Evolutionary conservation across 2,329 filamentous ascomycete species (phyloP).

Genomic region (Dothistroma septosporum): DNA sequence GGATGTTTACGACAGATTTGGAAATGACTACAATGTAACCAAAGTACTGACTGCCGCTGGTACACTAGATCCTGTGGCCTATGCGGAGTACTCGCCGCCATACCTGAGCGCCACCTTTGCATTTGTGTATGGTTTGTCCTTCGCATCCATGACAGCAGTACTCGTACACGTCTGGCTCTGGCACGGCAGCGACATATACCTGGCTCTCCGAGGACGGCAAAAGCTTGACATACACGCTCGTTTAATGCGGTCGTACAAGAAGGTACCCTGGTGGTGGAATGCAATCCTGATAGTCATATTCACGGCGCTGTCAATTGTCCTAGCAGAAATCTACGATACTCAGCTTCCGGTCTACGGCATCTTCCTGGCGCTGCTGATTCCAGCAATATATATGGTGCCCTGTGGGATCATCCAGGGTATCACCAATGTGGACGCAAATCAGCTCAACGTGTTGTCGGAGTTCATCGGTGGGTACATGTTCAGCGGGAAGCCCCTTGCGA

Average conservation of each 20-base stretch:
- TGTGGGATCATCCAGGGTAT: conserved; percentile 92
- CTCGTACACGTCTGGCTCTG: conserved; percentile 36
- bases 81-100: conserved; percentile 42
- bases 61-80: conserved; percentile 25
- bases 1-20: conserved; percentile 80
- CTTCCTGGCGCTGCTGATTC: conserved; percentile 71
- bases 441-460: conserved; percentile 43
- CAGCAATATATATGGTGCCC: conserved; percentile 78
- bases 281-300: conserved; percentile 23
- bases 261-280: conserved; percentile 72
- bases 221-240: conserved; percentile 58
- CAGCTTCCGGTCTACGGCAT: conserved; percentile 73
- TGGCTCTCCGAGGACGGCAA: conserved; percentile 23
- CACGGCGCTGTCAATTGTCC: conserved; percentile 26
- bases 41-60: conserved; percentile 60
- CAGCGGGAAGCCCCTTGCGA: conserved; percentile 37
- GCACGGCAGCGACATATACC: conserved; percentile 36
- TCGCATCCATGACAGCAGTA: conserved; percentile 37
- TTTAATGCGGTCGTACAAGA: conserved; percentile 76
- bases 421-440: conserved; percentile 47
- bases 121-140: conserved; percentile 38
- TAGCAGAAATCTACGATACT: conserved; percentile 28
- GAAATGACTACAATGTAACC: conserved; percentile 73
- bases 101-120: conserved; percentile 39
- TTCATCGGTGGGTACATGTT: conserved; percentile 51